phyloP scores from a whole-genome alignment of 768 basidiomycete genomes.

The Suillus americanus region DNA sequence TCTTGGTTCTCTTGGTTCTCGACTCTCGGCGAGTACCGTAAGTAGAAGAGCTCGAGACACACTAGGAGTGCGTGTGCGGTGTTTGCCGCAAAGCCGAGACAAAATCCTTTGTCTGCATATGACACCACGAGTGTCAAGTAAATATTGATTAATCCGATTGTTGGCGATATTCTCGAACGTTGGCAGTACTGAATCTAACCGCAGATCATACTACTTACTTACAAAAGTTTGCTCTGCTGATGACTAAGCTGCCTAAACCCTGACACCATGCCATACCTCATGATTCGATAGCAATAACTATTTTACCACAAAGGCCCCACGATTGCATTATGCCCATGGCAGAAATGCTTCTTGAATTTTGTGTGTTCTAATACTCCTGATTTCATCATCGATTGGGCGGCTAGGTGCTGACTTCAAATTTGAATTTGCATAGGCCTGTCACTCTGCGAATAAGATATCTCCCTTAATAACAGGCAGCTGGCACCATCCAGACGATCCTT shows the following conservation, averaged over 20 bases:
- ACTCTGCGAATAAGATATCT: not conserved
- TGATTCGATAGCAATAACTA: not conserved
- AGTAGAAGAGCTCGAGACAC: not conserved
- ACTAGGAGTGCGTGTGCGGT: not conserved
- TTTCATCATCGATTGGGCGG: not conserved
- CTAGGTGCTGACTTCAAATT: not conserved
- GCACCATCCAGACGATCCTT: not conserved
- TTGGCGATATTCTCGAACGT: not conserved
- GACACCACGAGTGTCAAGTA: not conserved
- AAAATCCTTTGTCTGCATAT: not conserved
- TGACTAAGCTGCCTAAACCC: not conserved
- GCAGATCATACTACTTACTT: too few species aligned
- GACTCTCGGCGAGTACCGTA: not conserved
- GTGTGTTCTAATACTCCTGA: not conserved
- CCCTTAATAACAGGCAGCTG: not conserved
- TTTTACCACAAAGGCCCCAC: not conserved
- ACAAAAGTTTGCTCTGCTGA: too few species aligned
- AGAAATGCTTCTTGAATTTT: not conserved
- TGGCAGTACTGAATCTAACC: not conserved
- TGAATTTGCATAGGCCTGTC: not conserved
- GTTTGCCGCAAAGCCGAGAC: not conserved
- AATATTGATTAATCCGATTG: not conserved
- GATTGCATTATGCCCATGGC: not conserved
- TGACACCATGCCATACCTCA: too few species aligned
- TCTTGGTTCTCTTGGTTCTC: not conserved